Conservation (phyloP, 306 rosid genomes). For the Rosa rugosa region DNA sequence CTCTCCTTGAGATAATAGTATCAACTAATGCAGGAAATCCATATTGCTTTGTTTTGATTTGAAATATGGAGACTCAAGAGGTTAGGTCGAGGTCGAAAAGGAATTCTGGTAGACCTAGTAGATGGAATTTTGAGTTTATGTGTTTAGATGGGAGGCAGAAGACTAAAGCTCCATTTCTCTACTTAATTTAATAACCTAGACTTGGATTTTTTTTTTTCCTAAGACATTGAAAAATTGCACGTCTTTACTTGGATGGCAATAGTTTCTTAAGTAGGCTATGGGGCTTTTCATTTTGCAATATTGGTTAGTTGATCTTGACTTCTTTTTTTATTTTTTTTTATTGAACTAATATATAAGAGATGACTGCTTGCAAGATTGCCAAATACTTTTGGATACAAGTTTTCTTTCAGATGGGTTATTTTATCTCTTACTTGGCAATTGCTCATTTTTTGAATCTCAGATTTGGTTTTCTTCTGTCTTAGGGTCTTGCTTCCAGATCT, state of each 20-base stretch:
- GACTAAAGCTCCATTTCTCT: not conserved
- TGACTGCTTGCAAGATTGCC: not conserved
- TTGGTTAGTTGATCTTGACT: not conserved
- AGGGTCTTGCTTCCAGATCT: constrained; percentile 83
- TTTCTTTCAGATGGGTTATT: constrained; percentile 4
- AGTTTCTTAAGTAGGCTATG: not conserved
- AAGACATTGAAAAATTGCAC: not conserved
- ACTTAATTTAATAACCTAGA: not conserved
- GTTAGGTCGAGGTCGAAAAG: not conserved
- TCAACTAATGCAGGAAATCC: not conserved
- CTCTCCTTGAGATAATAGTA: not conserved
- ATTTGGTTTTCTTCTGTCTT: constrained; percentile 33
- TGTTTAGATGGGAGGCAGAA: not conserved
- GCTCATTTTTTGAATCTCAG: constrained; percentile 17
- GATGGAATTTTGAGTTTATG: not conserved
- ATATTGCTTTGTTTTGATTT: not conserved
- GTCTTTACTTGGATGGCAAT: not conserved
- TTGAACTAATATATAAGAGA: not conserved
- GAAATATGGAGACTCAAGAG: not conserved
- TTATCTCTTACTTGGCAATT: constrained; percentile 1
- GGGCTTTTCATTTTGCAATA: not conserved
- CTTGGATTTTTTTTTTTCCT: not conserved
- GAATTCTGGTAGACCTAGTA: not conserved
- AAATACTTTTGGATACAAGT: constrained; percentile 6
- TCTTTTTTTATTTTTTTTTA: not conserved